Evolutionary conservation across 2,329 filamentous ascomycete species (phyloP).

Genomic region (Aspergillus nomiae): DNA sequence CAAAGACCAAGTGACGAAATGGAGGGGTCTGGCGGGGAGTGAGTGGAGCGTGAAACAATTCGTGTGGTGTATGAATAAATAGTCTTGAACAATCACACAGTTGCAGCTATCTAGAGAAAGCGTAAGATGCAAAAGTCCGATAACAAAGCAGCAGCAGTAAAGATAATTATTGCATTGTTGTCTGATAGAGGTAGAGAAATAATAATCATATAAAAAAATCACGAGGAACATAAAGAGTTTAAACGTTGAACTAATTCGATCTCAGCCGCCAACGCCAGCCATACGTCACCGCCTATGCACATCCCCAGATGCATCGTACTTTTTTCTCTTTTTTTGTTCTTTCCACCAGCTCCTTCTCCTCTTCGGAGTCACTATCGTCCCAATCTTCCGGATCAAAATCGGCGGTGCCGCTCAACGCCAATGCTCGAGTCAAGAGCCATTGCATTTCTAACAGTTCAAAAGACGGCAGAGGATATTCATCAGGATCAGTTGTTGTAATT

Average conservation of each 20-base stretch:
- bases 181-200: background rate
- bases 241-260: background rate
- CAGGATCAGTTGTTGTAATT: no score
- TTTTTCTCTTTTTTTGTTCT: background rate
- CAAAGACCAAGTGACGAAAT: background rate
- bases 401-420: no score
- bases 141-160: background rate
- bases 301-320: background rate
- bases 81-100: background rate
- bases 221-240: background rate
- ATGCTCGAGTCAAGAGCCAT: no score
- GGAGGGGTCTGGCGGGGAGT: background rate
- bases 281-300: background rate
- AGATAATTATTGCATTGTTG: background rate
- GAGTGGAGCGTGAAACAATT: slow-evolving; percentile 1
- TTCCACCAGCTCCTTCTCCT: no score
- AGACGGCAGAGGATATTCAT: no score
- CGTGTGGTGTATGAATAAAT: background rate
- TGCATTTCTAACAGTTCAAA: no score
- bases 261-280: background rate
- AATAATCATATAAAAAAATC: background rate
- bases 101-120: background rate
- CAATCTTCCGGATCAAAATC: no score
- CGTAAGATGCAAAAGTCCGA: background rate
- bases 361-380: no score